phyloP scores from a whole-genome alignment of 2,329 filamentous ascomycete genomes.

The Colletotrichum coccodes region DNA sequence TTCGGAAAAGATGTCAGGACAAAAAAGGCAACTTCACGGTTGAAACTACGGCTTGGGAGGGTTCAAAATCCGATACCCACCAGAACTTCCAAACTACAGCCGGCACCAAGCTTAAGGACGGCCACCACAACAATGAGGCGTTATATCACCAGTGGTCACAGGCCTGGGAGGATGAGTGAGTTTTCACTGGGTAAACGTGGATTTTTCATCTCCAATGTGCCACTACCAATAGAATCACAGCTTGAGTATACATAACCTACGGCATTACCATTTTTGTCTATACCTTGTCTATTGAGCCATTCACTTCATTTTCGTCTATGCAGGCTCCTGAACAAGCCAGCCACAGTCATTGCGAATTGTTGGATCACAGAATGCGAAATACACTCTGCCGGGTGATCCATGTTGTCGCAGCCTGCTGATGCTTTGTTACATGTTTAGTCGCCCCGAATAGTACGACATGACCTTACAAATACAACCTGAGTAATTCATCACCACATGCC shows the following conservation, averaged over 20 bases:
- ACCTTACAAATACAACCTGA: not conserved
- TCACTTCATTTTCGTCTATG: not conserved
- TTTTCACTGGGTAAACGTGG: not conserved
- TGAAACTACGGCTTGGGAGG: constrained; percentile 74
- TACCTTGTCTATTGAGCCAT: not conserved
- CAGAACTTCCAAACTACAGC: not conserved
- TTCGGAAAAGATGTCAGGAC: constrained; percentile 62
- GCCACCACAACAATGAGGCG: not conserved
- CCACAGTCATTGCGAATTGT: not conserved
- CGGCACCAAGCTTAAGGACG: not conserved
- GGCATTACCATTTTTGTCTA: too few relatives aligned
- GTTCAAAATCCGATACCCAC: constrained; percentile 7
- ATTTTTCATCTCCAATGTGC: not conserved
- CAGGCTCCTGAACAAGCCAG: too few relatives aligned
- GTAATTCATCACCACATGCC: not conserved
- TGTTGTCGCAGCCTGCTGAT: not conserved
- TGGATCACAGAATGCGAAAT: not conserved
- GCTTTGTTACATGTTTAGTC: not conserved
- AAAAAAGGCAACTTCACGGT: constrained; percentile 66
- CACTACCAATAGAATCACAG: not conserved
- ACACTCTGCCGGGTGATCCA: not conserved
- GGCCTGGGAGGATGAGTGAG: constrained; percentile 18
- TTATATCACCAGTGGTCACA: constrained; percentile 24
- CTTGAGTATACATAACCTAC: not conserved
- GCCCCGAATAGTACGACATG: too few relatives aligned